Evolutionary conservation across 768 basidiomycete genomes (phyloP).

Genomic region (Dacryopinax primogenitus): DNA sequence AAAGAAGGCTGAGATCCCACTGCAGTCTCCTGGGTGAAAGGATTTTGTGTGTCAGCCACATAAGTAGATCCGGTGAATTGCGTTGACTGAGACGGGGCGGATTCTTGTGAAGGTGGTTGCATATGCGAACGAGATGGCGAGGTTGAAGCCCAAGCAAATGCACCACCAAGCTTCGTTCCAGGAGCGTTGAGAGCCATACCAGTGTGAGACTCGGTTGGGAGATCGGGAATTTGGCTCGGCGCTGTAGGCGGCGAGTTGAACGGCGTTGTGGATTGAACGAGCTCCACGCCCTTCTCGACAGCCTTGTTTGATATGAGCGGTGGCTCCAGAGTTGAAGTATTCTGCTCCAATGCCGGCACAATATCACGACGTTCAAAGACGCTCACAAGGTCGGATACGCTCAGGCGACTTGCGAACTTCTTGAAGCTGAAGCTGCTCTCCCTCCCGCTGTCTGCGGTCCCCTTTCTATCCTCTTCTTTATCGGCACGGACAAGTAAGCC

Average conservation of each 20-base stretch:
- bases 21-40: slow-evolving; percentile 12
- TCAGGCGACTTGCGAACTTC: not conserved
- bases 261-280: slow-evolving; percentile 13
- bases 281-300: not conserved
- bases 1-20: slow-evolving; percentile 9
- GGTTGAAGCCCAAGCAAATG: not conserved
- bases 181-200: not conserved
- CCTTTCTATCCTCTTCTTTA: not conserved
- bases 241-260: slow-evolving; percentile 8
- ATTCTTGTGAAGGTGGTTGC: slow-evolving; percentile 7
- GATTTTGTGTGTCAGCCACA: slow-evolving; percentile 3
- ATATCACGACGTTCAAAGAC: not conserved
- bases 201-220: not conserved
- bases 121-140: slow-evolving; percentile 2
- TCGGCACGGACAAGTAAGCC: not conserved
- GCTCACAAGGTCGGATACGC: not conserved
- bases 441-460: not conserved
- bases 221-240: not conserved
- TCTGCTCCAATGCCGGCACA: not conserved
- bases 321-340: not conserved
- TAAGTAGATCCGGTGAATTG: not conserved
- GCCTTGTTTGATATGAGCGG: not conserved
- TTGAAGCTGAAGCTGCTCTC: not conserved
- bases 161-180: slow-evolving; percentile 12
- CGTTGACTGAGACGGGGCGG: not conserved